phyloP scores from a whole-genome alignment of 495 filamentous ascomycete species.

The Cryomyces antarcticus region DNA sequence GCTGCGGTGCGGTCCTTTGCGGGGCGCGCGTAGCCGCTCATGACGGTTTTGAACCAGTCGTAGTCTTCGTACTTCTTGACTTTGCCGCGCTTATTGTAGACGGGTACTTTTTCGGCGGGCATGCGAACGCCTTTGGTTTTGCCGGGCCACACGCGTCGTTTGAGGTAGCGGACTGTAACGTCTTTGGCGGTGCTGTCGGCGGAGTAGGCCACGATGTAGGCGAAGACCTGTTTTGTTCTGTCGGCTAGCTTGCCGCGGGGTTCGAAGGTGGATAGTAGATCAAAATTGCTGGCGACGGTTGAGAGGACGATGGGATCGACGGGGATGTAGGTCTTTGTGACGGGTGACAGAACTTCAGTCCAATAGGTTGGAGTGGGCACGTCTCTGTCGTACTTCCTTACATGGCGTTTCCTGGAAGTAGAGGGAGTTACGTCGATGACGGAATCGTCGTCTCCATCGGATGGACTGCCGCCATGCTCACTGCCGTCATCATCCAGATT shows the following conservation, averaged over 20 bases:
- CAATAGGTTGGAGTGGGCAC: conserved; percentile 78
- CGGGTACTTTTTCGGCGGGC: conserved; percentile 51
- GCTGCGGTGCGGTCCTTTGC: conserved; percentile 37
- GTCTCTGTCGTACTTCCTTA: conserved; percentile 41
- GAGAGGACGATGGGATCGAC: conserved; percentile 56
- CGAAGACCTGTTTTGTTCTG: conserved; percentile 71
- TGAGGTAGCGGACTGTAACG: conserved; percentile 82
- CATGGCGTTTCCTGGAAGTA: conserved; percentile 17
- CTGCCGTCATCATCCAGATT: conserved; percentile 18
- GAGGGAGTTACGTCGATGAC: conserved; percentile 23
- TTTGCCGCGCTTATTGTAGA: conserved; percentile 54
- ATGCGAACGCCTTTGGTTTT: conserved; percentile 77
- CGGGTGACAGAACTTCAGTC: conserved; percentile 70
- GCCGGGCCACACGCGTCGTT: conserved; percentile 63
- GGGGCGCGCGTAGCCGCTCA: conserved; percentile 51
- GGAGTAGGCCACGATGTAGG: conserved; percentile 78
- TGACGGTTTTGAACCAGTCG: conserved; percentile 72
- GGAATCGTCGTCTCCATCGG: conserved; percentile 17
- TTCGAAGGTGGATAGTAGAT: conserved; percentile 58
- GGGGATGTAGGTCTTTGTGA: conserved; percentile 53
- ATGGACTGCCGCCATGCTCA: conserved; percentile 7
- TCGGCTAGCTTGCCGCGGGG: conserved; percentile 65
- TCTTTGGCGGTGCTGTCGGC: conserved; percentile 81
- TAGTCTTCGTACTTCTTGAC: conserved; percentile 46
- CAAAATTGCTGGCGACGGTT: conserved; percentile 42